Percentiles rank a stretch among this genome's conserved stretches.
phyloP scores from a whole-genome alignment of 202 grass and related monocot species.

The Carex sylvatica region DNA sequence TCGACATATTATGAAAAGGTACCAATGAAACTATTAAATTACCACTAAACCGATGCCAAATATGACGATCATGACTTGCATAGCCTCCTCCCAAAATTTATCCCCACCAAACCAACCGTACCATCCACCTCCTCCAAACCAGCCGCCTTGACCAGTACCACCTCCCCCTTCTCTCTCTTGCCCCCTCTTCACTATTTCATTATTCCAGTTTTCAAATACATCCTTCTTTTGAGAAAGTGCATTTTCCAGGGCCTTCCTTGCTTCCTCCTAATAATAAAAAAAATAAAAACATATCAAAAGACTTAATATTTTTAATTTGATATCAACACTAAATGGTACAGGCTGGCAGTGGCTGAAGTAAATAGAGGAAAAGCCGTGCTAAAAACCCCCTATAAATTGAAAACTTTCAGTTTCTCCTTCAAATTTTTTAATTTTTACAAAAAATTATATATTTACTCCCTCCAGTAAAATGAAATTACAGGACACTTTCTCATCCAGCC shows the following conservation, averaged over 20 bases:
- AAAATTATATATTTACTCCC: too few species aligned
- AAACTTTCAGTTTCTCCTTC: too few species aligned
- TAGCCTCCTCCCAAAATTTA: slow-evolving; percentile 62
- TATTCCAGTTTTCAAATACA: slow-evolving; percentile 40
- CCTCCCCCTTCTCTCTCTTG: slow-evolving; percentile 33
- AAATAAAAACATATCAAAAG: background rate
- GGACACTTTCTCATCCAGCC: too few species aligned
- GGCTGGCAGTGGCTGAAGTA: too few species aligned
- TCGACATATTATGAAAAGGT: background rate
- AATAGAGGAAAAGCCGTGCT: too few species aligned
- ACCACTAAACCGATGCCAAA: slow-evolving; percentile 57
- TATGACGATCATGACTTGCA: slow-evolving; percentile 56
- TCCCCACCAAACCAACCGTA: slow-evolving; percentile 59
- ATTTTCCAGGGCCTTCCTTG: slow-evolving; percentile 47
- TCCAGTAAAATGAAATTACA: too few species aligned
- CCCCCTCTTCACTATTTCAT: slow-evolving; percentile 34
- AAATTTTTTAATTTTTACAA: too few species aligned
- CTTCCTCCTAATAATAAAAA: slow-evolving; percentile 33
- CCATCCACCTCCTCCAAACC: slow-evolving; percentile 59
- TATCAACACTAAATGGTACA: background rate
- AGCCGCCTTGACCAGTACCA: slow-evolving; percentile 42
- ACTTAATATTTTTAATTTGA: background rate
- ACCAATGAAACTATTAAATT: background rate
- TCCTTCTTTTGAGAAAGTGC: slow-evolving; percentile 42
- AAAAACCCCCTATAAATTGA: too few species aligned